phyloP scores from a whole-genome alignment of 805 yeast genomes.

The Candida nonsorbophila region DNA sequence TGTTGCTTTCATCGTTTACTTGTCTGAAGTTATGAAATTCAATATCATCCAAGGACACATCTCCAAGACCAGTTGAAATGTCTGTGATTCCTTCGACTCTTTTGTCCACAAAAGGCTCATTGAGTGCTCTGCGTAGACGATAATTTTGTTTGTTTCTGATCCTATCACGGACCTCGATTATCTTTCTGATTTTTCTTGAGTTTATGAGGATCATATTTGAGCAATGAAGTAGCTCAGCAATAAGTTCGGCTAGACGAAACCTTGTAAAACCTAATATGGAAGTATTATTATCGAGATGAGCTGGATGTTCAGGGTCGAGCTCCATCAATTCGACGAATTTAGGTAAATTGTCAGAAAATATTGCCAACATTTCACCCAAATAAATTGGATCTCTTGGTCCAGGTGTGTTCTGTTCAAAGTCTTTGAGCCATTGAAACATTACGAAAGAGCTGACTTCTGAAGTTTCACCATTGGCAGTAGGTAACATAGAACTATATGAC shows the following conservation, averaged over 20 bases:
- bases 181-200: slow-evolving; percentile 63
- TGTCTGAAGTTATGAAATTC: slow-evolving; percentile 9
- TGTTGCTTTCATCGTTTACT: slow-evolving; percentile 16
- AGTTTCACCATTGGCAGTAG: slow-evolving; percentile 20
- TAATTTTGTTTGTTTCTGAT: slow-evolving; percentile 43
- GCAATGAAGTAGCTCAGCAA: slow-evolving; percentile 93
- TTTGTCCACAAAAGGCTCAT: slow-evolving; percentile 16
- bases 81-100: slow-evolving; percentile 10
- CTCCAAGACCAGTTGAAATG: slow-evolving; percentile 33
- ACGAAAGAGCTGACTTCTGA: slow-evolving; percentile 36
- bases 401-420: slow-evolving; percentile 83
- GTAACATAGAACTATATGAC: slow-evolving; percentile 58
- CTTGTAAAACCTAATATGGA: slow-evolving; percentile 82
- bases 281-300: slow-evolving; percentile 6
- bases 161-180: slow-evolving; percentile 63
- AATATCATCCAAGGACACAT: slow-evolving; percentile 31
- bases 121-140: slow-evolving; percentile 40
- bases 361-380: slow-evolving; percentile 75
- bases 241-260: slow-evolving; percentile 83
- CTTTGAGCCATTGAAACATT: slow-evolving; percentile 41
- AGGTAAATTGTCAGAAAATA: slow-evolving; percentile 72
- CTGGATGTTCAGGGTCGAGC: slow-evolving; percentile 20
- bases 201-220: slow-evolving; percentile 94
- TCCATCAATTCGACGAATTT: slow-evolving; percentile 60
- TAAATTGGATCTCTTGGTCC: slow-evolving; percentile 89